Conservation (phyloP, 192 early-diverging fungal species). For the Rhizophagus clarus region DNA sequence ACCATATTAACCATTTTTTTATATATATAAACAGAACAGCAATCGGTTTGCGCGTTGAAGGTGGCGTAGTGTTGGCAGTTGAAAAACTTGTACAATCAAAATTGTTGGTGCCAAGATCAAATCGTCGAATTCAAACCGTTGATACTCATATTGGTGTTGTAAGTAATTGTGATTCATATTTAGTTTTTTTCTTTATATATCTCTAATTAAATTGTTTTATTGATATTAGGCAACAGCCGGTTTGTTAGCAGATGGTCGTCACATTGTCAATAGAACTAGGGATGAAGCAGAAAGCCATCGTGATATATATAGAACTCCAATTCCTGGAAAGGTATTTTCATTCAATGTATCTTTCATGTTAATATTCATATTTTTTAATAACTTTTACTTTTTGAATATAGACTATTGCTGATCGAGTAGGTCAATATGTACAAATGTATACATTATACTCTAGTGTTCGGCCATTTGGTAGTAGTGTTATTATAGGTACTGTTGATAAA, state of each 20-base stretch:
- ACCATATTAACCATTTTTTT: neutral
- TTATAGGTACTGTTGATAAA: conserved; percentile 79
- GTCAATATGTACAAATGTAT: conserved; percentile 93
- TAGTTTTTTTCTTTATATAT: neutral
- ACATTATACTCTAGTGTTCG: conserved; percentile 95
- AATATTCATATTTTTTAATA: neutral
- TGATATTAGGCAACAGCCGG: conserved; percentile 80
- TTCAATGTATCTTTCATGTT: neutral
- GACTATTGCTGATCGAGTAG: conserved; percentile 91
- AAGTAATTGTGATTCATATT: conserved; percentile 31
- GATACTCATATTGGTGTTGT: conserved; percentile 95
- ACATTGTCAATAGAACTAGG: conserved; percentile 85
- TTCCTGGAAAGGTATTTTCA: conserved; percentile 76
- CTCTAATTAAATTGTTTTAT: neutral
- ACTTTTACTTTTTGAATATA: conserved; percentile 31
- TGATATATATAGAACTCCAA: conserved; percentile 77
- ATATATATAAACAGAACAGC: conserved; percentile 75
- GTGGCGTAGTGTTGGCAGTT: conserved; percentile 95
- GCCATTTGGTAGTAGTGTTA: conserved; percentile 88
- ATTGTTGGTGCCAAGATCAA: conserved; percentile 89
- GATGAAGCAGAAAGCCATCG: conserved; percentile 92
- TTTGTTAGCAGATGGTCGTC: conserved; percentile 88
- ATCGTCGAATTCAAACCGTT: conserved; percentile 89
- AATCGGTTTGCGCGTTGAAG: conserved; percentile 91
- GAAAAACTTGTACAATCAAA: conserved; percentile 96